Evolutionary conservation across 2,329 filamentous ascomycete genomes (phyloP), one percentile per base, ranked within the genome.

Genomic region (Emergomyces pasteurianus): DNA sequence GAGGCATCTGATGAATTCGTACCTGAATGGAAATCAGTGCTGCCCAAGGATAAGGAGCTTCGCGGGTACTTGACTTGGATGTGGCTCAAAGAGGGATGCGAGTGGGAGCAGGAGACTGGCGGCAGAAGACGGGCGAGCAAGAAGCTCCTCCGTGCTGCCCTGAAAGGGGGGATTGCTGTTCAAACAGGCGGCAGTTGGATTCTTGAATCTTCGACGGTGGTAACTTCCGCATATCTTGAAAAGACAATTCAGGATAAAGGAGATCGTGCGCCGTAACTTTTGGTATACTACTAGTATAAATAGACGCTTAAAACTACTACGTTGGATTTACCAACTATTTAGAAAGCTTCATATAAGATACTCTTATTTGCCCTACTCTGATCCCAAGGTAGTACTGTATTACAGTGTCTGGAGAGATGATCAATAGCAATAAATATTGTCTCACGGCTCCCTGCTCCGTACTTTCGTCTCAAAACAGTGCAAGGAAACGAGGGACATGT

Each of bases 21-120:
- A 67, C 89, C 90, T 0, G 92, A 96, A 73, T 96, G 92, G 92
- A 94, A 91, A 81, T 82, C 89, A 2, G 90, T 96, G 0, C 71
- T 88, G 56, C 90, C 92, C 0, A 76, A 80, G 50, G 92, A 96
- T 73, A 96, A 96, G 74, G 92, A 96, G 73, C 77, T 96, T n/a
- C 81, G 89, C 50, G 90, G 90, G 0, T 96, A 86, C 74, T 74
- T 96, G 68, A 81, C 87, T 46, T 96, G 92, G 91, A 89, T 91
- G 84, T 96, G 92, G 91, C 82, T 94, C 75, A 84, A 86, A 53
- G 89, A 95, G 68, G 90, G 90, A 0, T 92, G 86, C 82, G 79
- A 85, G 47, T 96, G 90, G 90, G 83, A 95, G 75, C 84, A 85
- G 1, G 72, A 77, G 34, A 91, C 87, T 0, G 91, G 90, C 0